Percentiles rank a stretch among this genome's conserved stretches.
phyloP scores from a whole-genome alignment of 768 basidiomycete genomes.

The Psilocybe cubensis region DNA sequence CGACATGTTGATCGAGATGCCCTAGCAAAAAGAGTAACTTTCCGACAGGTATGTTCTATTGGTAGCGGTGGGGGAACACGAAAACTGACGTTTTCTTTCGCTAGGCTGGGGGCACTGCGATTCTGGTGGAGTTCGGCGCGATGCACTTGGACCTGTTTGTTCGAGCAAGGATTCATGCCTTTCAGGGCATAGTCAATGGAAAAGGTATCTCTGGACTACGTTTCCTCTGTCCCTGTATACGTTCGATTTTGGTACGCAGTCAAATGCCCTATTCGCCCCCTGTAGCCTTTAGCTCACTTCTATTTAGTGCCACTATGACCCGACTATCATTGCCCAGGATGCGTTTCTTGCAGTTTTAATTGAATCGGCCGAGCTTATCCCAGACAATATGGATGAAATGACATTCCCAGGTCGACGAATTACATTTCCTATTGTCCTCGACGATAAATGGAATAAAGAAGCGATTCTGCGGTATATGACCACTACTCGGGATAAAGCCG shows the following conservation, averaged over 20 bases:
- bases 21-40: constrained; percentile 37
- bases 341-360: constrained; percentile 46
- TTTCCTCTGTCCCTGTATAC: constrained; percentile 54
- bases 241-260: constrained; percentile 54
- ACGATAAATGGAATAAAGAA: constrained; percentile 60
- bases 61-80: background rate
- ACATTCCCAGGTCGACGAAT: constrained; percentile 55
- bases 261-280: background rate
- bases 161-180: constrained; percentile 61
- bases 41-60: constrained; percentile 50
- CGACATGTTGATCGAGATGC: background rate
- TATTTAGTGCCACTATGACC: constrained; percentile 53
- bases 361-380: constrained; percentile 39
- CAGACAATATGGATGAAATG: constrained; percentile 40
- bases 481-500: constrained; percentile 56
- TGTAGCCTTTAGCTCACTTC: background rate
- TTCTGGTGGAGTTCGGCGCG: constrained; percentile 65
- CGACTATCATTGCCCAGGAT: constrained; percentile 41
- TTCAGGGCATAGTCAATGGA: constrained; percentile 43
- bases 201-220: constrained; percentile 38
- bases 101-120: constrained; percentile 65
- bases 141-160: constrained; percentile 55
- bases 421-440: constrained; percentile 63
- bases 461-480: constrained; percentile 62
- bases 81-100: background rate